phyloP scores from a whole-genome alignment of 345 rosid species.

The Aquilaria malaccensis region DNA sequence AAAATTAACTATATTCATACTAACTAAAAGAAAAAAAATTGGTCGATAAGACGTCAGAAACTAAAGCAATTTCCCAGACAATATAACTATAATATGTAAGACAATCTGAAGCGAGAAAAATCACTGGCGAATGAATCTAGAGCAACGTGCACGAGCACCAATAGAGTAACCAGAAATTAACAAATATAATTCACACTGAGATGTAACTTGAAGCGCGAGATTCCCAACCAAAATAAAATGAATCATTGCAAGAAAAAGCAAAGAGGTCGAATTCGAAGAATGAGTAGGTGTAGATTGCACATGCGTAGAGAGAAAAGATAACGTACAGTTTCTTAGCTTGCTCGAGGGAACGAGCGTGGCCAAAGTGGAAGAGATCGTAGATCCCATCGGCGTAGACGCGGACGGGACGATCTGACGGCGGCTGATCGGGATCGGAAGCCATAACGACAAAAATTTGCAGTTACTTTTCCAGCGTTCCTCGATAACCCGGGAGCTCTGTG shows the following conservation, averaged over 20 bases:
- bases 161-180: not conserved
- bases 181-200: not conserved
- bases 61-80: not conserved
- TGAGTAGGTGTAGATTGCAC: not conserved
- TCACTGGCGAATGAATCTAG: too few relatives aligned
- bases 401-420: conserved; percentile 49
- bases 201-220: not conserved
- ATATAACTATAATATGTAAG: too few relatives aligned
- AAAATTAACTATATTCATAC: too few relatives aligned
- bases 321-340: conserved; percentile 86
- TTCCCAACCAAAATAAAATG: not conserved
- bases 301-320: not conserved
- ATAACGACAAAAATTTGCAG: too few relatives aligned
- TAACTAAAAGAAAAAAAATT: too few relatives aligned
- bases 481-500: not conserved
- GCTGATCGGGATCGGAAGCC: conserved; percentile 3
- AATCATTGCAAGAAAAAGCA: conserved; percentile 2
- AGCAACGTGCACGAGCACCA: not conserved
- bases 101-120: too few relatives aligned
- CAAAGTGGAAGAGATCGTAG: conserved; percentile 98
- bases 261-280: not conserved
- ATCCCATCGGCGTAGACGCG: conserved; percentile 98
- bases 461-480: not conserved
- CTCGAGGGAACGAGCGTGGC: conserved; percentile 95
- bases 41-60: too few relatives aligned